Evolutionary conservation across 148 eudicot genomes (phyloP), one percentile per base, ranked within the genome.

Genomic region (Rhododendron mucronatum): DNA sequence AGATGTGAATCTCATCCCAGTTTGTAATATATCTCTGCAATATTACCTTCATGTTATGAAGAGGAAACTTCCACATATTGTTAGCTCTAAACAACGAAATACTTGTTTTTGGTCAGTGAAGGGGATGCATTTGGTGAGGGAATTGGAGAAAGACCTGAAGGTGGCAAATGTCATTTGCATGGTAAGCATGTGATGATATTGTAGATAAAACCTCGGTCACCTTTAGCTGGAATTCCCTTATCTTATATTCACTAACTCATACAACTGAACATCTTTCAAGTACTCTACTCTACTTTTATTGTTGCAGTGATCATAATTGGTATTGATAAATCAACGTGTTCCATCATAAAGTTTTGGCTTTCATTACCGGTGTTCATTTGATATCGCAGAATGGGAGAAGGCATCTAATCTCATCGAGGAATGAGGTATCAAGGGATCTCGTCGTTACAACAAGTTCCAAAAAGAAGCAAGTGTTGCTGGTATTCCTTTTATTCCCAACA

Each of bases 371-470:
- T 80, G 53, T 81, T 86, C 65, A 85, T 81, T 63, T 90, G 87
- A 57, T 86, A 63, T 80, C 84, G 86, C 96, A 96, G 99, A 96
- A 96, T 90, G 99, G 99, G 63, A 90, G 98, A 86, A 91, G 99
- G 86, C 96, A 93, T 86, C 92, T 96, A 82, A 92, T 93, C 53
- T 94, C 99, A 61, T 95, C 99, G 76, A 93, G 92, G 98, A 91
- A 90, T 88, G 99, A 95, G 91, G 98, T 96, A 53, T 96, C 99
- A 50, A 95, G 99, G 92, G 99, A 96, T 93, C 98, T 96, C 51
- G 87, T 95, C 85, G 99, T 96, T 74, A 95, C 95, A n/a, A 85
- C 92, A n/a, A 94, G 87, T 89, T 95, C 99, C 65, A 92, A 85
- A 88, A 96, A 89, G 93, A 95, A 95, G 87, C 98, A 96, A 91